Conservation (phyloP, 306 rosid genomes). For the Pterocarpus macrocarpus region DNA sequence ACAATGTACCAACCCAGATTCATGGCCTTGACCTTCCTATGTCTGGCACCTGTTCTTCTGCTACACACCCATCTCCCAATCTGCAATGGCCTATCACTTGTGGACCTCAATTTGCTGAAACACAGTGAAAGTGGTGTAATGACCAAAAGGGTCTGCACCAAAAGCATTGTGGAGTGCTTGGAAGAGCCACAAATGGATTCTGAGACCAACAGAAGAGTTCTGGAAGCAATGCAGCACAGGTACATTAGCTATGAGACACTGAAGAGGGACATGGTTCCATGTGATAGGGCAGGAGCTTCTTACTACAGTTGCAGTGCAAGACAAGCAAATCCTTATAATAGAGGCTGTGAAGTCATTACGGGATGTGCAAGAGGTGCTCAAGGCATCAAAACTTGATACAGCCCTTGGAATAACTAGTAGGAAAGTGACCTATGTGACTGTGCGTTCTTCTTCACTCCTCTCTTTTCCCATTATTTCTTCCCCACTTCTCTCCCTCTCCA, state of each 20-base stretch:
- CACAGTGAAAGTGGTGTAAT: constrained; percentile 53
- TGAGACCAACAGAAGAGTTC: constrained; percentile 74
- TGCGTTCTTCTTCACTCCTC: background rate
- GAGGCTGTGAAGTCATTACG: constrained; percentile 93
- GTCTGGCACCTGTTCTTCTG: constrained; percentile 50
- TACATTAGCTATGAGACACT: constrained; percentile 92
- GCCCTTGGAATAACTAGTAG: no score
- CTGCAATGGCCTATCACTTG: constrained; percentile 55
- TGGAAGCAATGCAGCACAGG: constrained; percentile 62
- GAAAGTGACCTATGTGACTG: constrained; percentile 1
- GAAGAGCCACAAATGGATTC: constrained; percentile 77
- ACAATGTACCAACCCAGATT: constrained; percentile 61
- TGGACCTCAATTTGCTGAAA: constrained; percentile 64
- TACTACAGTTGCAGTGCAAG: constrained; percentile 83
- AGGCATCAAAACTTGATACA: constrained; percentile 36
- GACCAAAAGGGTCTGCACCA: constrained; percentile 62
- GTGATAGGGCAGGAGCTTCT: constrained; percentile 82
- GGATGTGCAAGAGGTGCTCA: constrained; percentile 83
- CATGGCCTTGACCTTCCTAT: constrained; percentile 44
- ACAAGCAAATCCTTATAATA: constrained; percentile 71
- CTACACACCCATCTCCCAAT: constrained; percentile 58
- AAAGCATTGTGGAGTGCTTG: constrained; percentile 68
- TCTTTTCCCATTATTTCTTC: background rate
- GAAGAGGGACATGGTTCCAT: constrained; percentile 85
- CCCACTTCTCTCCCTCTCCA: constrained; percentile 4